Base-by-base conservation (phyloP, 2,329 filamentous ascomycete species). In the Sclerotinia borealis region DNA sequence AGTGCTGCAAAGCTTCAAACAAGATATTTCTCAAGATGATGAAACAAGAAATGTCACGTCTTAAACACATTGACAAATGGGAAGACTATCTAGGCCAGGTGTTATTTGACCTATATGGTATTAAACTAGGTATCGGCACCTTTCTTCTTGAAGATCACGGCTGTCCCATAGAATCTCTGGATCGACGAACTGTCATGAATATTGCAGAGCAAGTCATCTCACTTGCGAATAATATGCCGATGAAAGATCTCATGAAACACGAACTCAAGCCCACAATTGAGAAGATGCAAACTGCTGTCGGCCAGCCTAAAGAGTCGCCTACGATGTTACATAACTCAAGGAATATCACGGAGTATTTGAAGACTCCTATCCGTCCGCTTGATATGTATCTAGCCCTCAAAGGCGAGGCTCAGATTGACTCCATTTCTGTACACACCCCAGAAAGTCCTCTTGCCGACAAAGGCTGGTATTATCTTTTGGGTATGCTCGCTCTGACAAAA, bases 381-480 rank as follows among this genome's bases (percentile, higher is more conserved):
- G 83, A 89, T 37, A 78, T 99, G 5, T 95, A 90, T 73, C 85
- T 88, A 67, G 91, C 91, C n/a, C 81, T 96, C 43, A 87, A 86
- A 66, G 95, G 95, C 13, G 83, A 90, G 43, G 84, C 92, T 9
- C 85, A 86, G 59, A 83, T 96, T 27, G 86, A 93, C 64, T 86
- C 89, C 2, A 83, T 91, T 6, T 81, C 85, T 0, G 86, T 93
- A 9, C 84, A 87, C 50, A 82, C 83, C 10, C 82, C 85, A 0
- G 89, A 95, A 64, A 88, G 86, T 59, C 83, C 84, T 0, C 77
- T 96, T 39, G 92, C 93, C 0, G 85, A 85, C 29, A 89, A 91
- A 68, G 91, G 92, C 51, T 98, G 93, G 93, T 96, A 92, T 75
- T 96, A 95, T 75, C 79, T 97, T 36, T 84, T 96, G 66, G 93